Base-by-base conservation (phyloP, 1,139 yeast species). In the Yamadazyma sp. region DNA sequence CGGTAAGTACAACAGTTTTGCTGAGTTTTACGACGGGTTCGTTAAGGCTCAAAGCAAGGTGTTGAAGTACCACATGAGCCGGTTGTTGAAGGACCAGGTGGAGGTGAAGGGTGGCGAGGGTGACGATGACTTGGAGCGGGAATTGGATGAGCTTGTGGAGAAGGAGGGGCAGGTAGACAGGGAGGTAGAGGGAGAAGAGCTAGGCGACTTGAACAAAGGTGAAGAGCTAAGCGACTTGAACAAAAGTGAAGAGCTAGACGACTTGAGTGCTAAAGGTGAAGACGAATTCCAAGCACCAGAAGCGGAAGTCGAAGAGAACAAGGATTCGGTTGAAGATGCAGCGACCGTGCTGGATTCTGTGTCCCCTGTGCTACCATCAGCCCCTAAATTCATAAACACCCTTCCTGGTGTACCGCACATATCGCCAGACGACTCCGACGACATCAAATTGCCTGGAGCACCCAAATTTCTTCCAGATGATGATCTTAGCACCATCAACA, bases 401-500 rank as follows among this genome's bases (percentile, higher is more conserved):
- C 49, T 65, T 12, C 69, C 68, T 3, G 62, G 59, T 3, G 69
- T 59, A 0, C 69, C 69, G 2, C 65, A 58, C 43, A 52, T 62
- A 39, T 49, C 59, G 3, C 74, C 74, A 0, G 60, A 56, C n/a
- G 59, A 53, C 17, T 47, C 47, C 8, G 49, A 44, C 44, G 43
- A 56, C 43, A 20, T 68, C 15, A 60, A 56, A 41, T 55, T 70
- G 28, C 76, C 76, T 0, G 74, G 74, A 0, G 73, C 73, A 1
- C 76, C 76, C 7, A 66, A 57, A 41, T 67, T 64, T 46, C 55
- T 69, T 27, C 75, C 75, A 1, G 72, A 68, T 43, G 72, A 64
- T 36, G 75, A 69, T 38, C 42, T 66, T 22, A 51, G 66, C 3
- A 60, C 54, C 33, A 70, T 70, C 34, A 69, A 68, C 51, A 69